These are phyloP conservation scores for Medicago truncatula DNA, from an alignment of 306 rosid species.

Conservation along the genomic window MtrunA17r5.0-ANR NC_053044.1:54350001-54350500, in stretches of 20 bases:
- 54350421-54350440: slow-evolving; percentile 72
- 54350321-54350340: not conserved
- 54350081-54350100: not conserved
- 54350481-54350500: slow-evolving; percentile 98
- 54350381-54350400: not conserved
- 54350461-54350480: slow-evolving; percentile 95
- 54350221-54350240: slow-evolving; percentile 84
- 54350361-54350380: slow-evolving; percentile 17
- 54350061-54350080: not conserved
- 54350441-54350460: slow-evolving; percentile 89
- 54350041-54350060: not conserved
- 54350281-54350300: slow-evolving; percentile 99
- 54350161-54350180: slow-evolving; percentile 44
- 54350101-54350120: not conserved
- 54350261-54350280: slow-evolving; percentile 96
- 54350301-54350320: slow-evolving; percentile 54
- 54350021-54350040: not conserved
- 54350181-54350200: slow-evolving; percentile 99
- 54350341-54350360: slow-evolving; percentile 1
- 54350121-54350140: not conserved
- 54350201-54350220: slow-evolving; percentile 91
- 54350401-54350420: slow-evolving; percentile 27
- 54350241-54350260: slow-evolving; percentile 98
- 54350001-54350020: not conserved
- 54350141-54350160: slow-evolving; percentile 34